Percentiles rank a stretch among this genome's conserved stretches.
These are phyloP conservation scores for Smallanthus sonchifolius DNA, from an alignment of 129 eudicot species.

Conservation along the genomic window DNA sequence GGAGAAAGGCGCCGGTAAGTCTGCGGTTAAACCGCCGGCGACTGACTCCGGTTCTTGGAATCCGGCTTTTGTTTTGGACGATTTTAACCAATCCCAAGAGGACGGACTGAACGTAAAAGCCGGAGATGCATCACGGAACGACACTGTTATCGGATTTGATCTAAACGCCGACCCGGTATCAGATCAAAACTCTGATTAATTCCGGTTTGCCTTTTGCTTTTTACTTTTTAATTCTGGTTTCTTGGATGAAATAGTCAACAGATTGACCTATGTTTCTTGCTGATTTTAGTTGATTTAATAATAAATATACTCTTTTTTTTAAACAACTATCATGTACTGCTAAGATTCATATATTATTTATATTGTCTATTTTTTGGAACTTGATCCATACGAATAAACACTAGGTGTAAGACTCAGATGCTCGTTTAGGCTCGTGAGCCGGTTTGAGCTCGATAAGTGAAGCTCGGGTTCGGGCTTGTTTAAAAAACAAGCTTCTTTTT, in stretches of 20 bases:
- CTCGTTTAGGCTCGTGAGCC: no score
- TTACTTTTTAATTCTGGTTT: no score
- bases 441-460: no score
- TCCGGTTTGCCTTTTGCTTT: no score
- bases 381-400: no score
- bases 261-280: background rate
- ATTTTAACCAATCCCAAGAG: conserved; percentile 9
- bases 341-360: no score
- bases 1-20: conserved; percentile 3
- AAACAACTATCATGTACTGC: background rate
- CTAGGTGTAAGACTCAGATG: no score
- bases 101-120: background rate
- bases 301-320: background rate
- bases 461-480: no score
- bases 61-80: conserved; percentile 26
- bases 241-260: background rate
- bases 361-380: no score
- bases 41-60: background rate
- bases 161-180: conserved; percentile 23
- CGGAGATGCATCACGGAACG: background rate
- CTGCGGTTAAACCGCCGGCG: background rate
- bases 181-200: background rate
- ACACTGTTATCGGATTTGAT: conserved; percentile 6
- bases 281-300: background rate
- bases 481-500: no score